Evolutionary conservation across 164 flowering plant species (phyloP).

Genomic region (Santalum album): DNA sequence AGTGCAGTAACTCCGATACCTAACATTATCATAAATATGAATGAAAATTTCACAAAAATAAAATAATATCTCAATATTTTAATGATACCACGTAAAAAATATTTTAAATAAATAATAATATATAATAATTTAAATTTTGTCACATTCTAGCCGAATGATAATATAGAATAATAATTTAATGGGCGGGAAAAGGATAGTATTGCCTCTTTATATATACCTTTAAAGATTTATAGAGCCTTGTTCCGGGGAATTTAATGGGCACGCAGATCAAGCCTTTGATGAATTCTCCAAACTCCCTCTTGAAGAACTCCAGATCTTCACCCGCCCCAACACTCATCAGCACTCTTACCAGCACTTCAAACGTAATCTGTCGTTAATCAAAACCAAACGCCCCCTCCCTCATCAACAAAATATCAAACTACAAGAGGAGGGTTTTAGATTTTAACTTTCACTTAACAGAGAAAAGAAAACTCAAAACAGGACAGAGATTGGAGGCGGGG

Average conservation of each 20-base stretch:
- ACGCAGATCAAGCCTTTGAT: constrained; percentile 76
- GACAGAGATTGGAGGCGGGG: neutral
- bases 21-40: too few relatives aligned
- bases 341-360: constrained; percentile 60
- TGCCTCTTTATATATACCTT: constrained; percentile 38
- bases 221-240: constrained; percentile 63
- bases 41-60: too few relatives aligned
- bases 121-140: too few relatives aligned
- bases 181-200: neutral
- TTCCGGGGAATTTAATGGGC: constrained; percentile 85
- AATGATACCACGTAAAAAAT: too few relatives aligned
- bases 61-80: too few relatives aligned
- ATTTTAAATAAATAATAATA: too few relatives aligned
- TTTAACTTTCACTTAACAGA: too few relatives aligned
- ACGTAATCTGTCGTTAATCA: constrained; percentile 87
- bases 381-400: neutral
- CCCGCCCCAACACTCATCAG: constrained; percentile 71
- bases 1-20: too few relatives aligned
- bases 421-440: too few relatives aligned
- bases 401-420: neutral
- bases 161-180: too few relatives aligned
- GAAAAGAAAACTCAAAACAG: too few relatives aligned
- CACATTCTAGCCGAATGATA: too few relatives aligned
- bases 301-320: constrained; percentile 55
- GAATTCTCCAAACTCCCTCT: constrained; percentile 65